Conservation (phyloP, 768 basidiomycete species). For the Lentinula lateritia region DNA sequence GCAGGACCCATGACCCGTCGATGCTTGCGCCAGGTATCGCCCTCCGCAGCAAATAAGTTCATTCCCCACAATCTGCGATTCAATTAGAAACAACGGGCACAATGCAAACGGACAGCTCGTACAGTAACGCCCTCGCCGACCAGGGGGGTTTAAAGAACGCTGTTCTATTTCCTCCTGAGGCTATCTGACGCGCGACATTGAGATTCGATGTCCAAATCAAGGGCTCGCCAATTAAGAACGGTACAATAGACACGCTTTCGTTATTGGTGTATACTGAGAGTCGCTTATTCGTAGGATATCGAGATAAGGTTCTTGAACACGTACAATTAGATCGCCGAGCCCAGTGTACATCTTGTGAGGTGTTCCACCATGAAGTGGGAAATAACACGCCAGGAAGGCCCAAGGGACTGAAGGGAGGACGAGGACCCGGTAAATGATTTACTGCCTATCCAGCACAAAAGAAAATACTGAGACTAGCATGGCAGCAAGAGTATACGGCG, state of each 20-base stretch:
- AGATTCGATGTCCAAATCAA: conserved; percentile 38
- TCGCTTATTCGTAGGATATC: background rate
- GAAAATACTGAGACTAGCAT: background rate
- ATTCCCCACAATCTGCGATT: conserved; percentile 31
- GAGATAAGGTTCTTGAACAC: conserved; percentile 8
- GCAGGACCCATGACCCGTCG: conserved; percentile 38
- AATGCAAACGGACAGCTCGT: conserved; percentile 6
- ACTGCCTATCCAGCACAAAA: conserved; percentile 21
- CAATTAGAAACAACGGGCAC: background rate
- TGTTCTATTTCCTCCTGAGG: conserved; percentile 30
- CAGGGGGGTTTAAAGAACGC: conserved; percentile 34
- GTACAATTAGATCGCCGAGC: conserved; percentile 26
- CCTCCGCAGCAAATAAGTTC: conserved; percentile 39
- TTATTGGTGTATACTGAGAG: conserved; percentile 29
- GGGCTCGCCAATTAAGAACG: conserved; percentile 30
- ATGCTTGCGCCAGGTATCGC: conserved; percentile 40
- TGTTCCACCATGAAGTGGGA: conserved; percentile 40
- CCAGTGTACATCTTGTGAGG: conserved; percentile 31
- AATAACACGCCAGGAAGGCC: conserved; percentile 29
- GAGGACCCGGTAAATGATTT: conserved; percentile 31
- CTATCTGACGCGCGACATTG: conserved; percentile 40
- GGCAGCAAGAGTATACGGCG: background rate
- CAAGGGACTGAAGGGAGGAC: conserved; percentile 36
- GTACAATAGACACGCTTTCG: conserved; percentile 36
- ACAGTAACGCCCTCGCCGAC: conserved; percentile 27